Percentiles rank a stretch among this genome's conserved stretches.
phyloP scores from a whole-genome alignment of 768 basidiomycete species.

The Boletus bicolor region DNA sequence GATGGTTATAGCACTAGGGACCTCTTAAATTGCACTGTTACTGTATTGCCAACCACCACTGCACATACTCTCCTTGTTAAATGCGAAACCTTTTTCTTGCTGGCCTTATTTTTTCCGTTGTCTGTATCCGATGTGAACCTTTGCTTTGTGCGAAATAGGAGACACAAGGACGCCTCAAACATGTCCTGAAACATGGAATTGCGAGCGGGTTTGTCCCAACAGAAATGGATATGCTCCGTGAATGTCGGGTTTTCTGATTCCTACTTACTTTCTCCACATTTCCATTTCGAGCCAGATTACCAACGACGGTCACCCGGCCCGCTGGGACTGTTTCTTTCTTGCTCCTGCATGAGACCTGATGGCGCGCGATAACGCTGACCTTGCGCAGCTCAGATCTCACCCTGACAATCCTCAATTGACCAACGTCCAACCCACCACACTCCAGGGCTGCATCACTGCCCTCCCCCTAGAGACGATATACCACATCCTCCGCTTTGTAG shows the following conservation, averaged over 20 bases:
- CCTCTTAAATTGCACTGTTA: background rate
- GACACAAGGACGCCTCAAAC: no score
- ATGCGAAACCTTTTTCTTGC: constrained; percentile 7
- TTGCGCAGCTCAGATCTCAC: background rate
- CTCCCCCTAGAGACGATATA: constrained; percentile 20
- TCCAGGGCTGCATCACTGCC: background rate
- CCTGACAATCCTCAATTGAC: background rate
- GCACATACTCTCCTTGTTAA: constrained; percentile 14
- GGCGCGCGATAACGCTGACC: constrained; percentile 4
- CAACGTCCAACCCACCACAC: background rate
- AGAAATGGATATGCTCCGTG: background rate
- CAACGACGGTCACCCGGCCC: no score
- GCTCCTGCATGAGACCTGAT: background rate
- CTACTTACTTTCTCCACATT: background rate
- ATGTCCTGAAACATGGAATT: background rate
- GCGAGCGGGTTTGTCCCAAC: background rate
- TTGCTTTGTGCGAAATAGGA: background rate
- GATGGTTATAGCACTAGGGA: background rate
- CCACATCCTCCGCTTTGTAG: constrained; percentile 4
- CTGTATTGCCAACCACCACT: background rate
- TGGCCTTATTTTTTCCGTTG: background rate
- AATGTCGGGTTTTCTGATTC: no score
- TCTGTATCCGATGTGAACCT: background rate
- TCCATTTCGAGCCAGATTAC: background rate
- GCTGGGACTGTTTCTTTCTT: background rate